Evolutionary conservation across 257 asterid species (phyloP), one percentile per base, ranked within the genome.

Genomic region (Scutellaria minor): DNA sequence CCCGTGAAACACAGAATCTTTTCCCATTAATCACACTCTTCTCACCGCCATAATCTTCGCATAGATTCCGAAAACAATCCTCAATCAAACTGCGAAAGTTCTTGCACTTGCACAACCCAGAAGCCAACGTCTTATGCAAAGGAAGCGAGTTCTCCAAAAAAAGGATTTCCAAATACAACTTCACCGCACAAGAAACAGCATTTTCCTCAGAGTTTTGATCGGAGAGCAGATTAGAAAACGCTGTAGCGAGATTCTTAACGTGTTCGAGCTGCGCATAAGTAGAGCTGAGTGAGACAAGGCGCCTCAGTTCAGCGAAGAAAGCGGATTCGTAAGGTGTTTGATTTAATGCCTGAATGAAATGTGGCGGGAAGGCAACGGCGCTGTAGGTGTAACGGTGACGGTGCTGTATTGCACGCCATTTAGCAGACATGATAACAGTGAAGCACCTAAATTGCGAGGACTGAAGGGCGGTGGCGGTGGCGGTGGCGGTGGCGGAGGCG

Each of bases 361-460:
- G 74, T 11, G 83, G 72, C 61, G 98, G 97, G 73, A 91, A 88
- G 5, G 78, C 70, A 8, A 94, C 91, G 10, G 92, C 89, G 71
- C 81, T 85, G 81, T 94, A 94, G 0, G 98, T 91, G 79, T 88
- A 94, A 12, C 92, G 91, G 81, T 94, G 99, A 77, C 99, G 98
- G 71, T 90, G 98, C 85, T 91, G 99, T 47, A 94, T 61, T n/a
- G 98, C 97, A 41, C 99, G 90, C 99, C 98, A 94, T 71, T 94
- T 94, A 5, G 97, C 85, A 4, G 99, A 88, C 97, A 89, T 92
- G 78, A 6, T 77, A 0, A 7, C 14, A 42, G 69, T 7, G 51
- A 40, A 5, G 63, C 54, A 51, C 64, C 9, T 7, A 5, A 44
- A 2, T 48, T 20, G n/a, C 7, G 45, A 41, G 51, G 72, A 55